Percentiles rank a stretch among this genome's conserved stretches.
phyloP scores from a whole-genome alignment of 1,284 basidiomycete species.

The Ceratobasidium sp. region DNA sequence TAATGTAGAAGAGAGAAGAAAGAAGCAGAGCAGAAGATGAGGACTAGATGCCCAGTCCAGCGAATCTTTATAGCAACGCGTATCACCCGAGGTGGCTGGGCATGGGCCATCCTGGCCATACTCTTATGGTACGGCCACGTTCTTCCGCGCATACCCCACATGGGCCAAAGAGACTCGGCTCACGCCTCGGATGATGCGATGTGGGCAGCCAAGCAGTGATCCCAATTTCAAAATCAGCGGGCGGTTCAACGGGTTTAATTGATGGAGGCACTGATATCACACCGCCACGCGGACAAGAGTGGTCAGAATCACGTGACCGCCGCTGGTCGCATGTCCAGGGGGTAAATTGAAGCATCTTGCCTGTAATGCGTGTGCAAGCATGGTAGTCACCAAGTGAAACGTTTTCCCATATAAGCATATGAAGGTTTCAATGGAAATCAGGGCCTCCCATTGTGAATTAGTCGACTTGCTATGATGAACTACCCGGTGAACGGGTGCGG shows the following conservation, averaged over 20 bases:
- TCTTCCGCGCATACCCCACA: neutral
- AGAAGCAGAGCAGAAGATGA: neutral
- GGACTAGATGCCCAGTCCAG: neutral
- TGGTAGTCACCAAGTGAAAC: too few species aligned
- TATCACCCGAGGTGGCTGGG: neutral
- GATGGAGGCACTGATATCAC: neutral
- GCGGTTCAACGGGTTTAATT: neutral
- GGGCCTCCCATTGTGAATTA: too few species aligned
- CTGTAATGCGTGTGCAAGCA: too few species aligned
- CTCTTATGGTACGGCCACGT: neutral
- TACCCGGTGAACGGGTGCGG: too few species aligned
- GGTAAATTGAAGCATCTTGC: too few species aligned
- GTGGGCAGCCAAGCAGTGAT: neutral
- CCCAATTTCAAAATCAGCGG: neutral
- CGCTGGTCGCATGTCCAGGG: too few species aligned
- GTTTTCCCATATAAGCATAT: too few species aligned
- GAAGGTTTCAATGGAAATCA: too few species aligned
- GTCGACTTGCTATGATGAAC: too few species aligned
- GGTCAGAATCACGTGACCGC: too few species aligned
- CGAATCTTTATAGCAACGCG: neutral
- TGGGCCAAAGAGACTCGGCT: neutral
- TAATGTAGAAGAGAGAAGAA: neutral
- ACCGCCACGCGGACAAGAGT: neutral
- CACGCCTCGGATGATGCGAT: neutral
- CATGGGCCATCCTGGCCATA: neutral